Conservation (phyloP, 306 rosid species). For the Mimosa pudica region DNA sequence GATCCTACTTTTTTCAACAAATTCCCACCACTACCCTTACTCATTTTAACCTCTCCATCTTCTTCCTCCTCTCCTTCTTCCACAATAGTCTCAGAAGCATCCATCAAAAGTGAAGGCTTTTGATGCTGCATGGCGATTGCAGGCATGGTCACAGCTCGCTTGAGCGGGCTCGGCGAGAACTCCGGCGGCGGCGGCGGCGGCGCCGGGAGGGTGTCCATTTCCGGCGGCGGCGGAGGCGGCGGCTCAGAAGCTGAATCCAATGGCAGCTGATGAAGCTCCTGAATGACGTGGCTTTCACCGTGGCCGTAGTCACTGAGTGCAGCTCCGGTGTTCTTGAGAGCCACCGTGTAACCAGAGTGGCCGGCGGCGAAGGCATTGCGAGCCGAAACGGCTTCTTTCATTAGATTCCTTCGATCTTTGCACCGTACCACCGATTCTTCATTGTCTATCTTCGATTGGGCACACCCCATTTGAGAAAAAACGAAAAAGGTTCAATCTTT, state of each 20-base stretch:
- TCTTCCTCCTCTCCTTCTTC: conserved; percentile 49
- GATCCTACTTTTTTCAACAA: conserved; percentile 36
- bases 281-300: conserved; percentile 59
- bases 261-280: conserved; percentile 46
- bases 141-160: conserved; percentile 72
- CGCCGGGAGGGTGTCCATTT: conserved; percentile 37
- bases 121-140: conserved; percentile 40
- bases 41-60: conserved; percentile 26
- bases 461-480: conserved; percentile 68
- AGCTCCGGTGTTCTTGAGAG: conserved; percentile 83
- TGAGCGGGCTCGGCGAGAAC: conserved; percentile 68
- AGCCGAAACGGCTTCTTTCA: conserved; percentile 76
- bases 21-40: conserved; percentile 28
- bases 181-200: conserved; percentile 72
- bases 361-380: conserved; percentile 85
- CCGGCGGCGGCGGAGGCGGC: conserved; percentile 21
- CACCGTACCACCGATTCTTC: conserved; percentile 85
- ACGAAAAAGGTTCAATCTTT: not conserved
- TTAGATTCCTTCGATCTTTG: conserved; percentile 65
- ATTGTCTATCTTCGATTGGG: conserved; percentile 80
- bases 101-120: conserved; percentile 23
- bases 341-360: conserved; percentile 71
- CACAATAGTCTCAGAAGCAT: conserved; percentile 41
- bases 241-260: conserved; percentile 35
- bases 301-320: conserved; percentile 79